Evolutionary conservation across 2,329 filamentous ascomycete genomes (phyloP).

Genomic region (Botryotinia calthae): DNA sequence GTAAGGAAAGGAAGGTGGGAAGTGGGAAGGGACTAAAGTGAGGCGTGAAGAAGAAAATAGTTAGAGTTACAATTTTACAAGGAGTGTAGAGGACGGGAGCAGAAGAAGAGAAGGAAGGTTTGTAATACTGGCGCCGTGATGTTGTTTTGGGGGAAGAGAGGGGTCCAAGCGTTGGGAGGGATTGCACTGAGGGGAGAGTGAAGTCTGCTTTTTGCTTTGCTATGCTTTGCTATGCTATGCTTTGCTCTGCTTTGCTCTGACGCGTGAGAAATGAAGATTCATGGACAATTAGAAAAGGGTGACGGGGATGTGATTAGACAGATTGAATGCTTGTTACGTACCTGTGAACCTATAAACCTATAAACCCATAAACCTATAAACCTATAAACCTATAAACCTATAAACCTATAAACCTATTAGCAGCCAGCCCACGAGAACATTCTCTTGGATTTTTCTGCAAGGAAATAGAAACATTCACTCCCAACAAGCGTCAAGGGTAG

Average conservation of each 20-base stretch:
- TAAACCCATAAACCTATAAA: neutral
- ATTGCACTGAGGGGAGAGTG: neutral
- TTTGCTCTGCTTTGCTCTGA: neutral
- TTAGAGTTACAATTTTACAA: neutral
- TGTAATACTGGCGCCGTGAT: neutral
- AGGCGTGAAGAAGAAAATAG: neutral
- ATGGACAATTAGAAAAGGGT: neutral
- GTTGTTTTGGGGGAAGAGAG: neutral
- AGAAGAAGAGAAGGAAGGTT: neutral
- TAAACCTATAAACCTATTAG: neutral
- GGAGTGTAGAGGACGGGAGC: neutral
- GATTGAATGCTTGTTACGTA: no score
- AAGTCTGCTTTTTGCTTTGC: neutral
- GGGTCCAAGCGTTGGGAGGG: neutral
- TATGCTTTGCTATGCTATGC: no score
- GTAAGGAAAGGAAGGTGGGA: neutral
- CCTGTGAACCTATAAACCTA: neutral
- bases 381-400: no score
- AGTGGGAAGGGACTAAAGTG: neutral
- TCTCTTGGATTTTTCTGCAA: neutral
- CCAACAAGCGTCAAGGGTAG: neutral
- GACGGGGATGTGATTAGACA: neutral
- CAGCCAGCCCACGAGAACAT: neutral
- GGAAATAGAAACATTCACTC: neutral
- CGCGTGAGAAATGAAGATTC: neutral